These are phyloP conservation scores for Aaosphaeria arxii DNA, from an alignment of 2,329 filamentous ascomycete genomes.

Conservation along the genomic window DNA sequence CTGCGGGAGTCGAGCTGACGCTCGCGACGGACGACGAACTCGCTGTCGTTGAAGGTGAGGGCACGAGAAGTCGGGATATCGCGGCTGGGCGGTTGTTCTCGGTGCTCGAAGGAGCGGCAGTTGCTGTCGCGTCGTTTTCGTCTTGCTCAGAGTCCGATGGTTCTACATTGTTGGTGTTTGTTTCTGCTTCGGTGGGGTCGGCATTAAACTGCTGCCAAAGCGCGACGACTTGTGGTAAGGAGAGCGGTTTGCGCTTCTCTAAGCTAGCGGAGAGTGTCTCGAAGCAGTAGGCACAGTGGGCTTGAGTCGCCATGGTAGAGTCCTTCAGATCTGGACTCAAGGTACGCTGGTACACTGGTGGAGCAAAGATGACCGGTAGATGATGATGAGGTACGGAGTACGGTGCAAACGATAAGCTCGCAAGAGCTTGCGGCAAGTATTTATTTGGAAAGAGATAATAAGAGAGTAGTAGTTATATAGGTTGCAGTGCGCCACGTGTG, in stretches of 20 bases:
- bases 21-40: constrained; percentile 49
- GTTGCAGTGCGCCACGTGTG: no score
- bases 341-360: no score
- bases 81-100: constrained; percentile 39
- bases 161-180: constrained; percentile 34
- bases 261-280: constrained; percentile 78
- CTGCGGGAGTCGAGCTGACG: constrained; percentile 43
- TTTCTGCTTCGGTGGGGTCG: constrained; percentile 18
- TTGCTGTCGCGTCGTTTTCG: constrained; percentile 2
- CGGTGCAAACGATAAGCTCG: not conserved
- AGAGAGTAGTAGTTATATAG: no score
- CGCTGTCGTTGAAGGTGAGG: constrained; percentile 40
- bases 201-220: constrained; percentile 60
- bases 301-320: constrained; percentile 70
- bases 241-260: constrained; percentile 64
- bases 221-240: constrained; percentile 66
- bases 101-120: not conserved
- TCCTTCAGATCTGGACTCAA: not conserved
- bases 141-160: constrained; percentile 11
- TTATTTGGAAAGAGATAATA: not conserved
- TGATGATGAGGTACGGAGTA: not conserved
- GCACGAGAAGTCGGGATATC: constrained; percentile 44
- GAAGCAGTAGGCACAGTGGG: constrained; percentile 92
- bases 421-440: not conserved
- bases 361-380: not conserved